Evolutionary conservation across 2,329 filamentous ascomycete genomes (phyloP).

Genomic region (Ambrosiella xylebori): DNA sequence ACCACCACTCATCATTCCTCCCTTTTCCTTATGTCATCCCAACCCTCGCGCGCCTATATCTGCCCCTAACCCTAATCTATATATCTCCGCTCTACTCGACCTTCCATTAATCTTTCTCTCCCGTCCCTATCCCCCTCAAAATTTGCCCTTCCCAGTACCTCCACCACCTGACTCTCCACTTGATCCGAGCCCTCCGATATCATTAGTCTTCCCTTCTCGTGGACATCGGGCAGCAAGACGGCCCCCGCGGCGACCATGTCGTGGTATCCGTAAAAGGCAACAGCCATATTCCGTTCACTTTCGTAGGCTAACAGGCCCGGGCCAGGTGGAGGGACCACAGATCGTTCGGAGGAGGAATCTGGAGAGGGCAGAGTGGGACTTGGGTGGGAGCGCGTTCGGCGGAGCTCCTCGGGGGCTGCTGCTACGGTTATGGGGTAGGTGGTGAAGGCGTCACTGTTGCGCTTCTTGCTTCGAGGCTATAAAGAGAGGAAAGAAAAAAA

Average conservation of each 20-base stretch:
- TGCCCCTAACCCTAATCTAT: background rate
- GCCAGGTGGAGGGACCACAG: slow-evolving; percentile 5
- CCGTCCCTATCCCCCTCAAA: background rate
- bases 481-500: background rate
- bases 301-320: slow-evolving; percentile 6
- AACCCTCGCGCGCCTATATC: background rate
- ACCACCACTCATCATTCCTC: background rate
- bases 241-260: background rate
- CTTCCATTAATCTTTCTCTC: background rate
- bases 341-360: slow-evolving; percentile 2
- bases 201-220: background rate
- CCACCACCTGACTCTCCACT: slow-evolving; percentile 8
- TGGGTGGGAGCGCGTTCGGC: slow-evolving; percentile 6
- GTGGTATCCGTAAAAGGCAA: background rate
- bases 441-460: slow-evolving; percentile 8
- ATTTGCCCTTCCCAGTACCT: slow-evolving; percentile 8
- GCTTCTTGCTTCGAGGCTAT: slow-evolving; percentile 11
- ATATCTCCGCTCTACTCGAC: background rate
- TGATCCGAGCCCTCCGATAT: background rate
- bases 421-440: background rate
- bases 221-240: background rate
- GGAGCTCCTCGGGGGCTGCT: background rate
- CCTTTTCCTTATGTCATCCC: background rate
- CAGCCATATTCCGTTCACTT: background rate
- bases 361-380: background rate